Base-by-base conservation (phyloP, 78 protist genomes). In the Dictyostelium intermedium region DNA sequence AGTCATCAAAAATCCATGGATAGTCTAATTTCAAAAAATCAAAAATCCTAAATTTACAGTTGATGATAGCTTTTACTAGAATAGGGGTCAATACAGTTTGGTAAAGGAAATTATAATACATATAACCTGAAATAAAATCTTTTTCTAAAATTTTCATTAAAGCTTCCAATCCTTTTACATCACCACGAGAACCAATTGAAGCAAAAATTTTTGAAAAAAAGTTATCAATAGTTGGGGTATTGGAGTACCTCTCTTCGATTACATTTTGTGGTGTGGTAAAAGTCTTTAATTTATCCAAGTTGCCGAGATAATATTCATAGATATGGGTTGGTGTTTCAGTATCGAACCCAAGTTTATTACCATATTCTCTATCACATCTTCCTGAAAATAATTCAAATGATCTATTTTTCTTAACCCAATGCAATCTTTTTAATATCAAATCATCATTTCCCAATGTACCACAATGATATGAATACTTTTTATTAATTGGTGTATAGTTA, bases 381-480 rank as follows among this genome's bases (percentile, higher is more conserved):
- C 35, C 34, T 20, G 35, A 25, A 23, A 3, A 13, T 27, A 66
- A 66, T 23, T 66, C 74, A 3, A 2, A 25, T 7, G 74, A 2
- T 66, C 74, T 66, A 66, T 66, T n/a, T 25, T 25, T 66, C 34
- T 66, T 66, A 25, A 66, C 74, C 74, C 74, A 66, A 66, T 66
- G 18, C 25, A 66, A 66, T 27, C 34, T 25, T 66, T 25, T n/a
- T 25, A 66, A 66, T 27, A 27, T 32, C 35, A 66, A 27, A 27
- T 66, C 74, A 25, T 27, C 32, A 11, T 66, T 14, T 25, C 34
- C 18, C 13, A 30, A 4, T 27, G 37, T 27, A 66, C 74, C 74
- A 66, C 74, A 66, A 66, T 66, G 37, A 66, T 66, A 66, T 9
- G 74, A 66, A 34, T 72, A 72, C 45, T 72, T 72, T 72, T 72